These are phyloP conservation scores for Saposhnikovia divaricata DNA, from an alignment of 129 eudicot species.

Conservation along the genomic window DNA sequence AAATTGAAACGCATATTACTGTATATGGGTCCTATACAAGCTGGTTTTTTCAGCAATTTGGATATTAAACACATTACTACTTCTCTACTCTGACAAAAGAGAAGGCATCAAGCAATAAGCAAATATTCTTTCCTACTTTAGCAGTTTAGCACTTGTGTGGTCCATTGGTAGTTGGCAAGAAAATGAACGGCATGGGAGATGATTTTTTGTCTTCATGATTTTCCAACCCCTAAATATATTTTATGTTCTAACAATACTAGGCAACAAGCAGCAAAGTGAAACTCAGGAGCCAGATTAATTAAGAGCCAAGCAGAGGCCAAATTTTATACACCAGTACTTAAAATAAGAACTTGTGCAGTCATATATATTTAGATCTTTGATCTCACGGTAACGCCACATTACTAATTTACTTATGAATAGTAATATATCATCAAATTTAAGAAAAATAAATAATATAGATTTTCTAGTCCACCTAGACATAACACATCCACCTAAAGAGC, in stretches of 20 bases:
- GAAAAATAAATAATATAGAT: background rate
- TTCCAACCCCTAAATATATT: background rate
- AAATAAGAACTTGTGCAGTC: too few species aligned
- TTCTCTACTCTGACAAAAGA: too few species aligned
- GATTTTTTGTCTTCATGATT: background rate
- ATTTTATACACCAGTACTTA: background rate
- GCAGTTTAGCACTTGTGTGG: background rate
- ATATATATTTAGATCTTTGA: too few species aligned
- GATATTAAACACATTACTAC: too few species aligned
- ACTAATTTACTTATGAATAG: background rate
- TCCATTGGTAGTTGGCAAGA: background rate
- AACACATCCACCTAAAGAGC: background rate
- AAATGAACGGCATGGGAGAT: background rate
- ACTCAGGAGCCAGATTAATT: background rate
- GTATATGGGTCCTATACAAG: too few species aligned
- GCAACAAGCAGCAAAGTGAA: background rate
- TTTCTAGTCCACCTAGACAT: background rate
- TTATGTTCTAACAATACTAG: background rate
- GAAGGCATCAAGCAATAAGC: conserved; percentile 4
- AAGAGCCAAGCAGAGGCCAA: background rate
- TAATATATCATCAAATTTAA: background rate
- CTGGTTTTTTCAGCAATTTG: too few species aligned
- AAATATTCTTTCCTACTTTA: conserved; percentile 10
- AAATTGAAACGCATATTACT: too few species aligned
- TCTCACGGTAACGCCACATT: too few species aligned